phyloP scores from a whole-genome alignment of 2,329 filamentous ascomycete species.

The Moelleriella libera region DNA sequence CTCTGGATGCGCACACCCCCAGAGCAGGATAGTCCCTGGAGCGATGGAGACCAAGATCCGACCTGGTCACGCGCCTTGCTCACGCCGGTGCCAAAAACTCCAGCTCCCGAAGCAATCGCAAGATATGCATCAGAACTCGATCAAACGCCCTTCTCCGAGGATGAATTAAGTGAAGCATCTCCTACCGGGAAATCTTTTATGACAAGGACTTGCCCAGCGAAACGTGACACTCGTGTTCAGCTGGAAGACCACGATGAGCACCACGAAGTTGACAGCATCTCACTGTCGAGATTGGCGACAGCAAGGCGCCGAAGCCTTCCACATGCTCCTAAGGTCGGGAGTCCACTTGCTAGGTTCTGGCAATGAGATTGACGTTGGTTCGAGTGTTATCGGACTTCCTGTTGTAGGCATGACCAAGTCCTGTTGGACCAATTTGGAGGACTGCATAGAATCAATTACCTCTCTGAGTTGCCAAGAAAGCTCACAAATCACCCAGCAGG shows the following conservation, averaged over 20 bases:
- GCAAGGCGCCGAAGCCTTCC: constrained; percentile 65
- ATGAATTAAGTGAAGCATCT: constrained; percentile 17
- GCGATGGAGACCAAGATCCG: constrained; percentile 23
- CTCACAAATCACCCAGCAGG: no score
- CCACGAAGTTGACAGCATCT: constrained; percentile 37
- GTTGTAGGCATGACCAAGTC: no score
- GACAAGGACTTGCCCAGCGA: constrained; percentile 41
- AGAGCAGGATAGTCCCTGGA: constrained; percentile 22
- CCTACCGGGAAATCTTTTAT: constrained; percentile 23
- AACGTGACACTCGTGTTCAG: constrained; percentile 22
- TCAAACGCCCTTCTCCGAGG: constrained; percentile 25
- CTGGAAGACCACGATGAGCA: constrained; percentile 30
- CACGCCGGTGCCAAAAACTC: constrained; percentile 44
- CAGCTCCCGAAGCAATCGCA: constrained; percentile 38
- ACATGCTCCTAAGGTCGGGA: constrained; percentile 62
- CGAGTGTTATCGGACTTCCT: neutral
- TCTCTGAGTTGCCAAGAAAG: no score
- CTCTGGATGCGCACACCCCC: constrained; percentile 42
- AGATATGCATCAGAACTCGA: constrained; percentile 36
- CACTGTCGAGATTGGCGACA: constrained; percentile 52
- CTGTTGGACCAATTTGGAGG: no score
- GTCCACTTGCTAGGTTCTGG: constrained; percentile 51
- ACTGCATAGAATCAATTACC: no score
- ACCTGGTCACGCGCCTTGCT: constrained; percentile 30
- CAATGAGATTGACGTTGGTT: constrained; percentile 8